These are phyloP conservation scores for Neostapfia colusana DNA, from an alignment of 176 grass and related monocot genomes.

Conservation along the genomic window DNA sequence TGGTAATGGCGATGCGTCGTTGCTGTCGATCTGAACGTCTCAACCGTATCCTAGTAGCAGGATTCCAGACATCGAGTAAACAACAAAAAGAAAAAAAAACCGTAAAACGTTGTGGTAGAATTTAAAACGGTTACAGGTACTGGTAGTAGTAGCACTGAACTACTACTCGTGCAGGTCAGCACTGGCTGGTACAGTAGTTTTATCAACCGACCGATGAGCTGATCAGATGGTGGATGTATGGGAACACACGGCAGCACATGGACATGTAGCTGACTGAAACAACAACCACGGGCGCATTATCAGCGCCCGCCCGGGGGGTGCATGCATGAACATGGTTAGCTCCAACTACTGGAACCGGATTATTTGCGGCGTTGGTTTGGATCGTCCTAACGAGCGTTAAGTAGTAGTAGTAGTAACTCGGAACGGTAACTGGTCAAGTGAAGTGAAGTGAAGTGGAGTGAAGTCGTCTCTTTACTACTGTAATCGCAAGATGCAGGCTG, in stretches of 20 bases:
- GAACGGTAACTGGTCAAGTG: no score
- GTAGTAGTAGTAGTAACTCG: no score
- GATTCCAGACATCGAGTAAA: neutral
- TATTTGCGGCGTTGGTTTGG: neutral
- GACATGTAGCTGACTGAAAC: slow-evolving; percentile 1
- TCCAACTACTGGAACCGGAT: neutral
- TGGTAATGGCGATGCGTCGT: slow-evolving; percentile 1
- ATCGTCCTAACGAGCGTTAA: no score
- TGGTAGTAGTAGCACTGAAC: no score
- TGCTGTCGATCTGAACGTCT: slow-evolving; percentile 38
- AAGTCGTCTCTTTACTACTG: neutral
- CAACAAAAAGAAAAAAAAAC: no score
- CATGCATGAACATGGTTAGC: slow-evolving; percentile 4
- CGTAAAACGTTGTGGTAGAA: neutral
- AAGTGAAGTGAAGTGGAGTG: no score
- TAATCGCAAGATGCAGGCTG: neutral
- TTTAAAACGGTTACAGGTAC: neutral
- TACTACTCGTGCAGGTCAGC: no score
- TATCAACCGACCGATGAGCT: neutral
- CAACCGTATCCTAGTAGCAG: slow-evolving; percentile 12
- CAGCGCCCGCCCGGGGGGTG: neutral
- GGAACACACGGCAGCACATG: slow-evolving; percentile 4
- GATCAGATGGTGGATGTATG: slow-evolving; percentile 19
- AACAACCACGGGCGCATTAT: slow-evolving; percentile 7
- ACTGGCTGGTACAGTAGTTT: no score